Base-by-base conservation (phyloP, 2,329 filamentous ascomycete genomes). In the Colletotrichum shisoi region DNA sequence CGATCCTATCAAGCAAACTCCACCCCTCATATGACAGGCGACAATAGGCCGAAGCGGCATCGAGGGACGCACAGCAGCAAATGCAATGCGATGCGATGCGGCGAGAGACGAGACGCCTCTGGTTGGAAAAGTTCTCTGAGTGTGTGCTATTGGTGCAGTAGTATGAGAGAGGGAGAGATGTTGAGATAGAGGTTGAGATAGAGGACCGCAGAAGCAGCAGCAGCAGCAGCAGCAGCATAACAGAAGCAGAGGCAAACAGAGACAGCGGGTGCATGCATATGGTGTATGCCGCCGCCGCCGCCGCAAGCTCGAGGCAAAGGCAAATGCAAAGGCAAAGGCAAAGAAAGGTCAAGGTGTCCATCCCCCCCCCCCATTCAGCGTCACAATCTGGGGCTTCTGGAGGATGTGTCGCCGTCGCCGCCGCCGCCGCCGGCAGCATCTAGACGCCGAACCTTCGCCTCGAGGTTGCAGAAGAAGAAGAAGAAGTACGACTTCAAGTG, bases 381-480 rank as follows among this genome's bases (percentile, higher is more conserved):
- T 57, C 44, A 51, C 58, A 57, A 51, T 62, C 37, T 42, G 51
- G 37, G 37, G 21, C 31, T 37, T 44, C 42, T 49, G 42, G 34
- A 56, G 52, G 63, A 62, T 17, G 44, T 62, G 52, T n/a, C 46
- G 60, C 44, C 46, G 58, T 52, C 63, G 45, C 17, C 62, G n/a
- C 48, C 60, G 15, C 31, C 31, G 13, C 24, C 19, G n/a, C 19
- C 31, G 8, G 8, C 49, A 37, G 64, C 46, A 57, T 19, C 31
- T 21, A 46, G 49, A 44, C 40, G 48, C 34, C 17, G 21, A 39
- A 31, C 34, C 46, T 21, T 44, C 46, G 53, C n/a, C 13, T 17
- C 17, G 37, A 51, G 27, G 2, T 8, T 21, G 40, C 45, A 11
- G n/a, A 12, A 46, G 17, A 62, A 19, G 40, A 39, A 11, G n/a